Base-by-base conservation (phyloP, 768 basidiomycete genomes). In the Hortiboletus flavorubellus region DNA sequence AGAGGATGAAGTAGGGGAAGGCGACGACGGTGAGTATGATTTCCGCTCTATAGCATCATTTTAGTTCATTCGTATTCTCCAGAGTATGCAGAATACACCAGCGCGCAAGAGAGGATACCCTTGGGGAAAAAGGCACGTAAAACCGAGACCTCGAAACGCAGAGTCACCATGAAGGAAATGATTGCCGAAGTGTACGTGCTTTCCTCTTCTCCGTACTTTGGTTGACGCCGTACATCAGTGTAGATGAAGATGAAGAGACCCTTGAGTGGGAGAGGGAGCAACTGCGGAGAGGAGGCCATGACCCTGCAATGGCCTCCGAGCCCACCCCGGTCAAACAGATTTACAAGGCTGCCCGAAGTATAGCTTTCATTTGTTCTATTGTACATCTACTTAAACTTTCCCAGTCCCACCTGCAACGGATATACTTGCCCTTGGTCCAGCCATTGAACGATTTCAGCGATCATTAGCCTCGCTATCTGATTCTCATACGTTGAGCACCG, bases 71-170 rank as follows among this genome's bases (percentile, higher is more conserved):
- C 44, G 34, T 43, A 49, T 41, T 41, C 15, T 39, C 42, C 59
- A 93, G 92, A 93, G 63, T 91, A 80, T 66, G 87, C 92, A 6
- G 91, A 93, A 65, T 94, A 85, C 62, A 94, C 92, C 1, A 90
- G 85, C 61, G 91, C 92, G 0, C 85, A 91, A 70, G 91, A 93
- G 59, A 78, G 92, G 34, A 90, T 94, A 49, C 89, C 92, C 0
- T 71, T 94, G 3, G 90, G 91, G 0, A 94, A 91, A 67, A 91
- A 91, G 64, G 86, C 86, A 0, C 77, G 82, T 46, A 93, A 91
- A 64, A 63, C 74, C 7, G 92, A 91, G 62, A 85, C 84, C 2
- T 73, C 70, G 40, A 86, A 86, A 66, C 79, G 81, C 21, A 78
- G 84, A 60, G 84, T 84, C 55, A 77, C 78, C 3, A 91, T 91